phyloP scores from a whole-genome alignment of 805 yeast genomes.

The Spathaspora boniae region DNA sequence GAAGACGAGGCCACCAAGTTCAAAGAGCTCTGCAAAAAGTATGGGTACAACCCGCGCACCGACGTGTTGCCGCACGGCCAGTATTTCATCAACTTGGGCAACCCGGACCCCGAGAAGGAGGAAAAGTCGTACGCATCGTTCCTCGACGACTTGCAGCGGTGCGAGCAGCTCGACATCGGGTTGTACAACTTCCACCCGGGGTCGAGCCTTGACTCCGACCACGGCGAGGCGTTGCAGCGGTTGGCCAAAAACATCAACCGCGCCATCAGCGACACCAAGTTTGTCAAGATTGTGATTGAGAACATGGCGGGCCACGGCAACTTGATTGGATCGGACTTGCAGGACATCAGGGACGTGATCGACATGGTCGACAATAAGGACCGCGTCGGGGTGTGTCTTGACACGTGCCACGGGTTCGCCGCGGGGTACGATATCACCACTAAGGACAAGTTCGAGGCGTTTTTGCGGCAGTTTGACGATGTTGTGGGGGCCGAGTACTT shows the following conservation, averaged over 20 bases:
- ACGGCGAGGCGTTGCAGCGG: conserved; percentile 56
- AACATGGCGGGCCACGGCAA: conserved; percentile 98
- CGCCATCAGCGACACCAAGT: conserved; percentile 69
- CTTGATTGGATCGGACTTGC: conserved; percentile 75
- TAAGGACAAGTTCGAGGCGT: conserved; percentile 51
- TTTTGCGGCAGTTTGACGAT: conserved; percentile 76
- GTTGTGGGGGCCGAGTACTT: conserved; percentile 73
- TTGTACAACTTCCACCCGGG: conserved; percentile 93
- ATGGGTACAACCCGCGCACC: conserved; percentile 66
- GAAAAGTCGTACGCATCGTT: conserved; percentile 73
- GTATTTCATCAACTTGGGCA: conserved; percentile 87
- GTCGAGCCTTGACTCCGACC: conserved; percentile 70
- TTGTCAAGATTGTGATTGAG: conserved; percentile 86
- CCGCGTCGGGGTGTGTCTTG: conserved; percentile 94
- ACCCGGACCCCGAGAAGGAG: conserved; percentile 80
- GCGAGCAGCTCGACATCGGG: conserved; percentile 83
- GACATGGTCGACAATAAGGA: conserved; percentile 72
- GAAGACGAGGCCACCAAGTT: conserved; percentile 67
- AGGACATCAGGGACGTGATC: conserved; percentile 74
- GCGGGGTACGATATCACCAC: conserved; percentile 89
- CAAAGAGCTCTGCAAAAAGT: conserved; percentile 54
- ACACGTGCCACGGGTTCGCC: conserved; percentile 94
- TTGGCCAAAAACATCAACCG: conserved; percentile 77
- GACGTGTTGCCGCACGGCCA: conserved; percentile 94
- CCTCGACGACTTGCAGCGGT: conserved; percentile 80